Conservation (phyloP, 306 rosid genomes). For the Pterocarpus macrocarpus region DNA sequence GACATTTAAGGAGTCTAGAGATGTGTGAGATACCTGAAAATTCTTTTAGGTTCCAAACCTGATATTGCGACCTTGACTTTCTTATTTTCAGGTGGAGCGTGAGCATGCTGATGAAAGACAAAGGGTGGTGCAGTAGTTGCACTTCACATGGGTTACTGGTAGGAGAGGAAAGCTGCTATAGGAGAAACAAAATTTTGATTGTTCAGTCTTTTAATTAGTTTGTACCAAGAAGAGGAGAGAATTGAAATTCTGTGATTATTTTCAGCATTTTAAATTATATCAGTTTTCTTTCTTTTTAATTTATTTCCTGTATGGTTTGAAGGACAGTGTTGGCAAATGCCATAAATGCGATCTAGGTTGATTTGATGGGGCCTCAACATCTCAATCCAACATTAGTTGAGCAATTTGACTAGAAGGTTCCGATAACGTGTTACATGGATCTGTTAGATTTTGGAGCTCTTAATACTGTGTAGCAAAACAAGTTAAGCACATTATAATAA, state of each 20-base stretch:
- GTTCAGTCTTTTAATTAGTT: slow-evolving; percentile 22
- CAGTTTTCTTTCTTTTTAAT: background rate
- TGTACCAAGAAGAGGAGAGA: background rate
- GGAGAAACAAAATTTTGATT: slow-evolving; percentile 34
- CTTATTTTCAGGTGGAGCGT: slow-evolving; percentile 54
- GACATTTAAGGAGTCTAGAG: background rate
- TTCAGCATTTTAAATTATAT: background rate
- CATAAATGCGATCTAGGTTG: background rate
- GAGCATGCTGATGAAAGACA: slow-evolving; percentile 65
- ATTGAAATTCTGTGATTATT: background rate
- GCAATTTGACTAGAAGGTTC: background rate
- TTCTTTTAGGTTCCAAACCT: slow-evolving; percentile 3
- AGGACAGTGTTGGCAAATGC: slow-evolving; percentile 6
- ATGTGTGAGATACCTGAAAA: slow-evolving; percentile 5
- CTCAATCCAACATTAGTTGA: slow-evolving; percentile 10
- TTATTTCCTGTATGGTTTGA: slow-evolving; percentile 8
- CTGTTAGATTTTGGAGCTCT: background rate
- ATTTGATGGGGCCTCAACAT: background rate
- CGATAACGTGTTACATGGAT: background rate
- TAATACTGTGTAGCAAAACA: no score
- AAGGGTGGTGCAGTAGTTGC: slow-evolving; percentile 58
- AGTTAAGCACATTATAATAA: background rate
- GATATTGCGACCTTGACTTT: slow-evolving; percentile 27
- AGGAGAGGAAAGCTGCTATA: slow-evolving; percentile 24
- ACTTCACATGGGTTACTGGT: slow-evolving; percentile 2